Base-by-base conservation (phyloP, 257 asterid genomes). In the Scutellaria galericulata region DNA sequence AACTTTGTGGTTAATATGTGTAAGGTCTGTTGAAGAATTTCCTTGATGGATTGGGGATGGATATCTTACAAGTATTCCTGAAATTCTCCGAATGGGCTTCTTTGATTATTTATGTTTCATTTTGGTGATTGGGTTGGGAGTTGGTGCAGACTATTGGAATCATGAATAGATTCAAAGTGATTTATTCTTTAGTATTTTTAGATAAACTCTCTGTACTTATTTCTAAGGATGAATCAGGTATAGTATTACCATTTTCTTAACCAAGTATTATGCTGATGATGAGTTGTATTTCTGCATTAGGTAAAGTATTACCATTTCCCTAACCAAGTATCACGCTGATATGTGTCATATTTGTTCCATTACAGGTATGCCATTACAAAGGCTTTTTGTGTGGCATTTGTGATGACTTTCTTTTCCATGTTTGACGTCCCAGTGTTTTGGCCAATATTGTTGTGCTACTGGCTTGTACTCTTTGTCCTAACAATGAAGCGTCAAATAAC, bases 381-480 rank as follows among this genome's bases (percentile, higher is more conserved):
- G 85, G 97, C 98, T 48, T 81, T 90, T 79, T 88, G 91, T 62
- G 73, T 90, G 27, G 95, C 97, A 71, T 90, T 93, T 74, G 64
- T 73, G 59, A 86, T 93, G 97, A 93, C 97, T 70, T 86, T 90
- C 87, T 90, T 93, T 69, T 87, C 97, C 59, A 74, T 90, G 75
- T 93, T 90, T 47, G 98, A 93, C 66, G 96, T 93, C 74, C 98
- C 98, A 4, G 98, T 89, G 54, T 93, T 90, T 79, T 90, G 98
- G 98, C 98, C 98, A 39, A 86, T 90, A 75, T 70, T 93, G 66
- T 74, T 93, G 77, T 84, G 82, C 80, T 93, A 93, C 84, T 93
- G 98, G 98, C 55, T 90, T 74, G 96, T 90, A 35, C 92, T 93
- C 55, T 87, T 93, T 58, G 85, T 80, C 53, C 96, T 90, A n/a